Evolutionary conservation across 2,329 filamentous ascomycete genomes (phyloP), one percentile per base, ranked within the genome.

Genomic region (Lachnellula hyalina): DNA sequence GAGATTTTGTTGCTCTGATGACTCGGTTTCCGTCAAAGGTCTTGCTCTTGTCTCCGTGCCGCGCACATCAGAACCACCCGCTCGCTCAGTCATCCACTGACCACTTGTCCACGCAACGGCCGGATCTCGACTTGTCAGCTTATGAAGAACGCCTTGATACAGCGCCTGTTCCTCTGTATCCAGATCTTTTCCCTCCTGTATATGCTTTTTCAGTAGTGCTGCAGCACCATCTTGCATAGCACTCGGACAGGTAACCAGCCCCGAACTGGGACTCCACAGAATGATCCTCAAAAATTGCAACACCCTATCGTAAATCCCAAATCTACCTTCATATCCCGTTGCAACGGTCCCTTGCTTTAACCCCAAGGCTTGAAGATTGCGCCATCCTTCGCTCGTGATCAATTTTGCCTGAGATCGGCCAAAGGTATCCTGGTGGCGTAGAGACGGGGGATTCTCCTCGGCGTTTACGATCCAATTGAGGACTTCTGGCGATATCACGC

Each of bases 81-180:
- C 76, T 2, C 86, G 76, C 62, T 89, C 86, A 0, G 86, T 90
- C 86, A 90, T 89, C 86, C 87, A 90, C 67, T 90, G 86, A 0
- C 86, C 86, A 41, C 81, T 86, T 0, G 85, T 90, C 86, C 86
- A 90, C 0, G 81, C 80, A 17, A 70, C 60, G 0, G 63, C 52
- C 0, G 74, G 71, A 23, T 85, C 75, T 4, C 79, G 73, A 4
- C 78, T 81, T 1, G 73, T 80, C 3, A 88, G 71, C 12, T 77
- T 77, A 5, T 70, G 64, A 59, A 77, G 82, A 3, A 79, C 80
- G 41, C 79, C 74, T 38, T 77, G 71, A 47, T 84, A 75, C 0
- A 83, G 77, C 17, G 61, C 60, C 7, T 71, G 70, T 57, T 74
- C 67, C 2, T 66, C 58, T 0, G 62, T 53, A 34, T 65, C 59